Evolutionary conservation across 164 flowering plant genomes (phyloP), one percentile per base, ranked within the genome.

Genomic region (Vitis amurensis): DNA sequence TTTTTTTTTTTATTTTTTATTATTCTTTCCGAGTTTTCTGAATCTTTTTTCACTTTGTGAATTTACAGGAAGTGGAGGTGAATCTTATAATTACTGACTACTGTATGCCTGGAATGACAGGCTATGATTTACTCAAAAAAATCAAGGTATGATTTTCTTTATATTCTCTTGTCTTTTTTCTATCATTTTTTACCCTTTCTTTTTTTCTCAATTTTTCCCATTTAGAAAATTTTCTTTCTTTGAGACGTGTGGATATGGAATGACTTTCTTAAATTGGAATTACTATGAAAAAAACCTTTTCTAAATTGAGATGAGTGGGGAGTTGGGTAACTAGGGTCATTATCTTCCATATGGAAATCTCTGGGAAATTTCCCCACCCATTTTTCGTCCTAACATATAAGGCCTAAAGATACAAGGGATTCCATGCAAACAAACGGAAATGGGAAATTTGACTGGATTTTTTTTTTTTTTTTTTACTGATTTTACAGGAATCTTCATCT

Each of bases 71-170:
- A 63, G 81, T 85, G 70, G 87, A 79, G 71, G 89, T 88, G 71
- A 88, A 83, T 79, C 88, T 88, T 55, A 76, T 86, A 17, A 88
- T 88, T 61, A 88, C 91, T 53, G 91, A 88, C 71, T 88, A 88
- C 73, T 86, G 89, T 73, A 88, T 88, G 91, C 91, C 91, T 58
- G 88, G 86, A 69, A 88, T 88, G 91, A 86, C 91, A 61, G 91
- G 89, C 78, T 88, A 86, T 79, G 91, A 88, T 81, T 80, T 88
- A 79, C 89, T 88, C 68, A 88, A 80, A 79, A 88, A 84, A 83
- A 71, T 88, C 52, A 88, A 88, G 85, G 91, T 88, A 71, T 59
- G 68, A 55, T 52, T 70, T 76, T 55, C 3, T 37, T 69, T 63
- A 17, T 52, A 11, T 69, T 67, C 13, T 14, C 37, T 48, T 61